Percentiles rank a stretch among this genome's conserved stretches.
Evolutionary conservation across 129 eudicot species (phyloP).

Genomic region (Arctium lappa): DNA sequence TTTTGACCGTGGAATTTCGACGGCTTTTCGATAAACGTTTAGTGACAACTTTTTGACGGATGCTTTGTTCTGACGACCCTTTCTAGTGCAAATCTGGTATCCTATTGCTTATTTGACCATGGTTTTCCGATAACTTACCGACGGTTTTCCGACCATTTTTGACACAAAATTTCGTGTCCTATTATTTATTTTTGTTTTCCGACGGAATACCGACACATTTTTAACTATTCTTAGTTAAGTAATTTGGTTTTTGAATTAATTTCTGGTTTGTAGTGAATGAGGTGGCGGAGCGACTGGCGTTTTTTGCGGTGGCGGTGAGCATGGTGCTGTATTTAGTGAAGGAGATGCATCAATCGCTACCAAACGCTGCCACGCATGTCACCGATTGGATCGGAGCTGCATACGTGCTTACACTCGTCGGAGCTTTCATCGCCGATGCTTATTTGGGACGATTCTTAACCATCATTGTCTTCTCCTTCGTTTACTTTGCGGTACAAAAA

Average conservation of each 20-base stretch:
- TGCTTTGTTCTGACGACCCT: neutral
- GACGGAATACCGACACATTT: no score
- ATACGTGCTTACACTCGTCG: slow-evolving; percentile 62
- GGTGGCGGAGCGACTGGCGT: slow-evolving; percentile 83
- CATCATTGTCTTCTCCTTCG: slow-evolving; percentile 68
- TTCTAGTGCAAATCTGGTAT: no score
- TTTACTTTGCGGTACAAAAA: slow-evolving; percentile 50
- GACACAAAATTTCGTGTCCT: no score
- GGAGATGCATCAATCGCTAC: slow-evolving; percentile 73
- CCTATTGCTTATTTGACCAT: no score
- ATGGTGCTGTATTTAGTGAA: slow-evolving; percentile 57
- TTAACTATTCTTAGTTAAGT: neutral
- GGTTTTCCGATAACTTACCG: no score
- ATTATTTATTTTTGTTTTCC: no score
- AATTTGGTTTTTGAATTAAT: neutral
- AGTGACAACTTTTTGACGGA: no score
- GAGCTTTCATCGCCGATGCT: slow-evolving; percentile 92
- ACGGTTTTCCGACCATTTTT: no score
- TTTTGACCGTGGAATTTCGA: no score
- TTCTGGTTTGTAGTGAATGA: slow-evolving; percentile 49
- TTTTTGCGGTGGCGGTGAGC: slow-evolving; percentile 70
- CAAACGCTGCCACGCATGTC: slow-evolving; percentile 77
- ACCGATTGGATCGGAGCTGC: slow-evolving; percentile 92
- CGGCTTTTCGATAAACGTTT: no score
- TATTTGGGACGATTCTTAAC: slow-evolving; percentile 77